Conservation (phyloP, 768 basidiomycete genomes). For the Inosperma sp. region DNA sequence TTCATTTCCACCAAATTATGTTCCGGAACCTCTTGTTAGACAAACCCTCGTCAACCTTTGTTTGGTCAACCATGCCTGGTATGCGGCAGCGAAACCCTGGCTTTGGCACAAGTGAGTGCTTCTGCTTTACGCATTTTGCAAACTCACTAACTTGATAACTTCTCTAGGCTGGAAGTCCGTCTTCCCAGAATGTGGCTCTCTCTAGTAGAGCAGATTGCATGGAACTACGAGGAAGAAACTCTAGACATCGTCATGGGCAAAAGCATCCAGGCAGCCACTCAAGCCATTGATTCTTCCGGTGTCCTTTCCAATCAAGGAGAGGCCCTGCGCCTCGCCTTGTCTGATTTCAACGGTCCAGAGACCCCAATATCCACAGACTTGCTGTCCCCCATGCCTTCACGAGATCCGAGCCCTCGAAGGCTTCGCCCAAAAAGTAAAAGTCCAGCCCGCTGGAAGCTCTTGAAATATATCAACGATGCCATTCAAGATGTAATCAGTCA, state of each 20-base stretch:
- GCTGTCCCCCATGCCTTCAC: constrained; percentile 73
- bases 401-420: constrained; percentile 78
- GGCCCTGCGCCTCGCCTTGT: constrained; percentile 52
- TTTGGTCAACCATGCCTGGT: constrained; percentile 74
- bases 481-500: constrained; percentile 65
- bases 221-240: constrained; percentile 64
- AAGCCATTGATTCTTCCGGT: constrained; percentile 46
- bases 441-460: constrained; percentile 79
- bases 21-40: constrained; percentile 63
- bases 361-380: constrained; percentile 69
- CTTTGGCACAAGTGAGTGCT: constrained; percentile 63
- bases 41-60: constrained; percentile 66
- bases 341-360: constrained; percentile 57
- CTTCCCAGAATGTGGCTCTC: constrained; percentile 83
- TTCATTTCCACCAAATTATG: constrained; percentile 65
- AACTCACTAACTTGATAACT: background rate
- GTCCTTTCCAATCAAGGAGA: constrained; percentile 37
- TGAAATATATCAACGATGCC: constrained; percentile 74
- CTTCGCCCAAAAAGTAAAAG: constrained; percentile 73
- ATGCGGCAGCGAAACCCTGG: constrained; percentile 82
- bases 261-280: constrained; percentile 63
- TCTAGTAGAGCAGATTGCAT: constrained; percentile 73
- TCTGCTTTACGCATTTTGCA: background rate
- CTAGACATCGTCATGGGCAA: constrained; percentile 60
- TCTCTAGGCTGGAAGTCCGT: constrained; percentile 61